A percentile compares a stretch with the other conserved stretches of the same genome.
Evolutionary conservation across 306 rosid genomes (phyloP).

Genomic region (Rubus idaeus): DNA sequence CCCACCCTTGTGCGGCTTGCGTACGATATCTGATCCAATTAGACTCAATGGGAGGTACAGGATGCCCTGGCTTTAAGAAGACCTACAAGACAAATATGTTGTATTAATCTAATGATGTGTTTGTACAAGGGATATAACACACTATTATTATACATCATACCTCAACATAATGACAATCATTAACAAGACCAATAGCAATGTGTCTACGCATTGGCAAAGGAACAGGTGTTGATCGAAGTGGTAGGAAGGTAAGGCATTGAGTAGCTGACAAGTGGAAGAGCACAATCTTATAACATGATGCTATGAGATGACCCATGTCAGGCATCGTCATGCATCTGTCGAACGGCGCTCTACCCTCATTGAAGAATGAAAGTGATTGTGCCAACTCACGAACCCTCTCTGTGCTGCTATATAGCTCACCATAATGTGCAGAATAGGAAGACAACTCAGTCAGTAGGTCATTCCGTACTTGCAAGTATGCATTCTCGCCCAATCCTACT

Average conservation of each 20-base stretch:
- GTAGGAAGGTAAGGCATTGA: constrained; percentile 17
- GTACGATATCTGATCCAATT: constrained; percentile 17
- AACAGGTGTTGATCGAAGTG: constrained; percentile 10
- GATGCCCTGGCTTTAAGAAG: constrained; percentile 16
- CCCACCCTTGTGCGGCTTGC: constrained; percentile 12
- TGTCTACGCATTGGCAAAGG: constrained; percentile 17
- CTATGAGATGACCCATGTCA: constrained; percentile 25
- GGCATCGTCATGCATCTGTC: constrained; percentile 22
- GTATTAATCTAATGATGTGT: background rate
- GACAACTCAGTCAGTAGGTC: constrained; percentile 22
- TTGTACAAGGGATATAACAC: background rate
- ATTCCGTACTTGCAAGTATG: constrained; percentile 19
- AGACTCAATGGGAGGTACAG: constrained; percentile 13
- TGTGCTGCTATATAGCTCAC: constrained; percentile 14
- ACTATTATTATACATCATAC: background rate
- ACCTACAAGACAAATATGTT: constrained; percentile 14
- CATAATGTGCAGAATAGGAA: constrained; percentile 16
- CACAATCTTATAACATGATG: constrained; percentile 16
- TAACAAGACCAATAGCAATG: constrained; percentile 18
- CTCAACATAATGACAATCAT: constrained; percentile 20
- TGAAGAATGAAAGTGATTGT: constrained; percentile 11
- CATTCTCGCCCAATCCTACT: constrained; percentile 17
- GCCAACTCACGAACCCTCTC: constrained; percentile 23
- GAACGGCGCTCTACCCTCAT: constrained; percentile 13
- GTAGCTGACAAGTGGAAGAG: constrained; percentile 20